Percentiles rank a stretch among this genome's conserved stretches.
phyloP scores from a whole-genome alignment of 306 rosid genomes.

The Mimosa pudica region DNA sequence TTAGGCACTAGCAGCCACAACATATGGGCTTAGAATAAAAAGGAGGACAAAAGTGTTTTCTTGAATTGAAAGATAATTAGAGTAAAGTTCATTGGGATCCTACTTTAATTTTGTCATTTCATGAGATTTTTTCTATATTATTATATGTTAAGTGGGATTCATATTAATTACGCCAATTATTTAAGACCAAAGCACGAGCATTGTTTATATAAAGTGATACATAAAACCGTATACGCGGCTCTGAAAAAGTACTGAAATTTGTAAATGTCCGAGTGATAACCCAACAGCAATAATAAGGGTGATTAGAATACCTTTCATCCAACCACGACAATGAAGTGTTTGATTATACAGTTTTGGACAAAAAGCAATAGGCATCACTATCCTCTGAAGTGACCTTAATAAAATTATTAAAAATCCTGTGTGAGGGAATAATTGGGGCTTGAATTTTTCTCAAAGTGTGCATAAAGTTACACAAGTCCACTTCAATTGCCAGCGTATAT shows the following conservation, averaged over 20 bases:
- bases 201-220: background rate
- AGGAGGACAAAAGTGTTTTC: no score
- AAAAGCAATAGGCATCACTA: constrained; percentile 3
- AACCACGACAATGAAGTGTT: constrained; percentile 30
- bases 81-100: no score
- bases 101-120: no score
- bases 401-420: background rate
- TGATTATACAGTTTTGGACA: constrained; percentile 25
- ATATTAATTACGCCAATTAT: background rate
- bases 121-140: no score
- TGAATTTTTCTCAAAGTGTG: constrained; percentile 24
- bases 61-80: no score
- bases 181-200: background rate
- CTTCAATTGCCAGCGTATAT: constrained; percentile 11
- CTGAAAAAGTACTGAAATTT: background rate
- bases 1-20: no score
- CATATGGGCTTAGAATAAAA: no score
- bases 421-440: constrained; percentile 18
- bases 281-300: background rate
- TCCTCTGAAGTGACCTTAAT: constrained; percentile 16
- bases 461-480: constrained; percentile 4
- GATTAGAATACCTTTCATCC: constrained; percentile 12
- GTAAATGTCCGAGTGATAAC: background rate
- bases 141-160: no score
- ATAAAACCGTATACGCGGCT: background rate